Percentiles rank a stretch among this genome's conserved stretches.
phyloP scores from a whole-genome alignment of 2,329 filamentous ascomycete species.

The Phialophora verrucosa region DNA sequence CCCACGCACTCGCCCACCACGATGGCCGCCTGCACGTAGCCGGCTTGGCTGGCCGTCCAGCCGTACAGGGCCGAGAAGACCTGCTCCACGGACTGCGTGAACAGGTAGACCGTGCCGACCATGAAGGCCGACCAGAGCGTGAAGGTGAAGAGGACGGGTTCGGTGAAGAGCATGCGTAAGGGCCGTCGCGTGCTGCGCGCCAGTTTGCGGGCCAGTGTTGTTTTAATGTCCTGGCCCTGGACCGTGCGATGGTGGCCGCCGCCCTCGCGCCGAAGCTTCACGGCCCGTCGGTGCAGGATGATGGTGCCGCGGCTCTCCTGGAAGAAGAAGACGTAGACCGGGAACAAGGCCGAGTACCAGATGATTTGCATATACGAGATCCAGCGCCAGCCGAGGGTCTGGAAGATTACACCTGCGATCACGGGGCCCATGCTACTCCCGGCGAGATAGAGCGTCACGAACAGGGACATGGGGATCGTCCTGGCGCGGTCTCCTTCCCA shows the following conservation, averaged over 20 bases:
- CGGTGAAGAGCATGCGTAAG: slow-evolving; percentile 53
- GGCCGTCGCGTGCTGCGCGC: slow-evolving; percentile 44
- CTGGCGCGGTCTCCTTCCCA: slow-evolving; percentile 40
- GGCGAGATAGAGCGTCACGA: slow-evolving; percentile 30
- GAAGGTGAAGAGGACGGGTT: slow-evolving; percentile 56
- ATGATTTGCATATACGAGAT: slow-evolving; percentile 45
- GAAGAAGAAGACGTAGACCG: slow-evolving; percentile 49
- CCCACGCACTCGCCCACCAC: slow-evolving; percentile 55
- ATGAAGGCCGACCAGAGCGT: slow-evolving; percentile 57
- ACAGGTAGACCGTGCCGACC: slow-evolving; percentile 56
- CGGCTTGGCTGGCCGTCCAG: slow-evolving; percentile 62
- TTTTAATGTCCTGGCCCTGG: slow-evolving; percentile 35
- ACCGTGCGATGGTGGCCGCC: slow-evolving; percentile 33
- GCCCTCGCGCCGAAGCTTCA: slow-evolving; percentile 42
- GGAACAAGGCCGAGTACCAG: slow-evolving; percentile 51
- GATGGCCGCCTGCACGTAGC: slow-evolving; percentile 54
- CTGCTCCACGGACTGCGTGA: slow-evolving; percentile 64
- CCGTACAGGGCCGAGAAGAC: slow-evolving; percentile 78
- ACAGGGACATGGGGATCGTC: slow-evolving; percentile 31
- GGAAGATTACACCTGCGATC: slow-evolving; percentile 32
- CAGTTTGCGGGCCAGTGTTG: slow-evolving; percentile 44
- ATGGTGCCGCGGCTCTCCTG: slow-evolving; percentile 56
- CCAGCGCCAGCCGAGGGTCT: slow-evolving; percentile 34
- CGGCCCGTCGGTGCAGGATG: slow-evolving; percentile 48
- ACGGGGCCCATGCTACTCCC: slow-evolving; percentile 35